phyloP scores from a whole-genome alignment of 768 basidiomycete species.

The Rhizopogon vesiculosus region DNA sequence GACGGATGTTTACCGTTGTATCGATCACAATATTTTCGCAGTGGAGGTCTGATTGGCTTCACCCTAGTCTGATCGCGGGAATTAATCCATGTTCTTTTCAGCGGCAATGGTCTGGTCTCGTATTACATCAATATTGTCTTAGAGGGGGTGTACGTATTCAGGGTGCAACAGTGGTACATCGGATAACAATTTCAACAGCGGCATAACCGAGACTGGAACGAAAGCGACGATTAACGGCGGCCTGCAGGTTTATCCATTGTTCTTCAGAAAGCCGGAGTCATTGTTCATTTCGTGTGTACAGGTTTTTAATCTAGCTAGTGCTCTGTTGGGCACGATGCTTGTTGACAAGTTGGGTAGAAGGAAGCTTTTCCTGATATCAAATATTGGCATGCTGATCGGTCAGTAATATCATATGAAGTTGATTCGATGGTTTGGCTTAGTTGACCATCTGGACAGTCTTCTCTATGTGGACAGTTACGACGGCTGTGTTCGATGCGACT shows the following conservation, averaged over 20 bases:
- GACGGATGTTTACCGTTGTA: conserved; percentile 63
- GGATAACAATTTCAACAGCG: conserved; percentile 14
- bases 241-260: conserved; percentile 39
- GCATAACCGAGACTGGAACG: conserved; percentile 46
- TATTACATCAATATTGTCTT: conserved; percentile 72
- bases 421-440: background rate
- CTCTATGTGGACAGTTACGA: conserved; percentile 52
- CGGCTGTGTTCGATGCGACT: conserved; percentile 32
- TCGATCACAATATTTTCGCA: conserved; percentile 69
- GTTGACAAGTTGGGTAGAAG: conserved; percentile 68
- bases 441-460: conserved; percentile 30
- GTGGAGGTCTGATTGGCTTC: conserved; percentile 49
- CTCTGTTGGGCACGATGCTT: conserved; percentile 54
- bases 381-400: conserved; percentile 55
- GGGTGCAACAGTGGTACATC: background rate
- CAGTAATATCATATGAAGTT: conserved; percentile 8
- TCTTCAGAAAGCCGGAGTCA: background rate
- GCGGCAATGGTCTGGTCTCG: conserved; percentile 66
- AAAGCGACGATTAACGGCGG: conserved; percentile 61
- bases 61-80: background rate
- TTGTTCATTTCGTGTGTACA: conserved; percentile 13
- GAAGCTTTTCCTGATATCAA: conserved; percentile 62
- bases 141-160: conserved; percentile 37
- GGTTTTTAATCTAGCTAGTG: conserved; percentile 62
- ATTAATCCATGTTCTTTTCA: conserved; percentile 12